These are phyloP conservation scores for Talaromyces sp. DNA, from an alignment of 2,329 filamentous ascomycete species.

Conservation along the genomic window DNA sequence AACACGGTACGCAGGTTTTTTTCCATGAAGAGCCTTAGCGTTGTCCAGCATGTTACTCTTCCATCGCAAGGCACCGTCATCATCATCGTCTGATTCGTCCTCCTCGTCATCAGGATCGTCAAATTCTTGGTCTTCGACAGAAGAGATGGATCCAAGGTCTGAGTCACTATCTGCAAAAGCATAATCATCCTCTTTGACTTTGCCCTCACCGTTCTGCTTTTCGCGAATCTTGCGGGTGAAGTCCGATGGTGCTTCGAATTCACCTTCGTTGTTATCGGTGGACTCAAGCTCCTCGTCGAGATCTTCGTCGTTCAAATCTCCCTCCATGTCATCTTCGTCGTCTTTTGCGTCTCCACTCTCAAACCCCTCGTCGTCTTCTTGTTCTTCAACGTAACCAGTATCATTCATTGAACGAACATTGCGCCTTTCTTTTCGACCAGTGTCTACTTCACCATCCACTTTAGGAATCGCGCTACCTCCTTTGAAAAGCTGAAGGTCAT, in stretches of 20 bases:
- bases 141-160: conserved; percentile 83
- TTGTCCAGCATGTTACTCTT: conserved; percentile 80
- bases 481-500: conserved; percentile 80
- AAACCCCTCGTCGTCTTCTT: conserved; percentile 49
- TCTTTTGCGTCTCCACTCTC: conserved; percentile 52
- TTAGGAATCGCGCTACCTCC: conserved; percentile 65
- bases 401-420: conserved; percentile 51
- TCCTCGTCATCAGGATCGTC: conserved; percentile 48
- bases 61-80: conserved; percentile 74
- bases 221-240: conserved; percentile 44
- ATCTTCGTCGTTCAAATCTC: conserved; percentile 33
- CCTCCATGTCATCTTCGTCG: conserved; percentile 42
- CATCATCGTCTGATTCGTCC: conserved; percentile 59
- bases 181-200: conserved; percentile 64
- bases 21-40: conserved; percentile 67
- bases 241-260: conserved; percentile 40
- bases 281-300: conserved; percentile 32
- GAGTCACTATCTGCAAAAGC: conserved; percentile 97
- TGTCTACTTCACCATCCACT: conserved; percentile 55
- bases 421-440: conserved; percentile 53
- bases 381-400: conserved; percentile 53
- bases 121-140: conserved; percentile 53
- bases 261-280: conserved; percentile 31
- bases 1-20: conserved; percentile 69
- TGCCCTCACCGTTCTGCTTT: conserved; percentile 52